Percentiles rank a stretch among this genome's conserved stretches.
Evolutionary conservation across 345 rosid species (phyloP).

Genomic region (Populus davidiana): DNA sequence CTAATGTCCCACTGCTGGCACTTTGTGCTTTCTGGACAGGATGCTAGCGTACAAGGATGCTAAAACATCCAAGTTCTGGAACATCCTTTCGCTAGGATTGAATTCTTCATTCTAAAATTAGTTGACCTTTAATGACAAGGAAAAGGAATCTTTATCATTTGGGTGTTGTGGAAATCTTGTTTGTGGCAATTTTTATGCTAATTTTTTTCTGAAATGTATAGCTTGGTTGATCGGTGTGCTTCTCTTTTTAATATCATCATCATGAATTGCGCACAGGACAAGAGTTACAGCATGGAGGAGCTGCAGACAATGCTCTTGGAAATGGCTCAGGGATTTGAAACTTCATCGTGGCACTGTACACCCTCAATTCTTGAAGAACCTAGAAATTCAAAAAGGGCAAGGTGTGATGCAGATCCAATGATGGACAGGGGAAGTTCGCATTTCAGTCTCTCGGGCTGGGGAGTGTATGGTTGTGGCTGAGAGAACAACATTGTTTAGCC

Average conservation of each 20-base stretch:
- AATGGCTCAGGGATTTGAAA: slow-evolving; percentile 39
- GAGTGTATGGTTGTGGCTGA: slow-evolving; percentile 16
- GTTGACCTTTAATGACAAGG: background rate
- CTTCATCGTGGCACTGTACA: slow-evolving; percentile 18
- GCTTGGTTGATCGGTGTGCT: background rate
- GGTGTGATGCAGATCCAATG: slow-evolving; percentile 17
- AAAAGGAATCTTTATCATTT: background rate
- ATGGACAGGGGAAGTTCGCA: background rate
- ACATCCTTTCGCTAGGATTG: background rate
- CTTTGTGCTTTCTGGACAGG: background rate
- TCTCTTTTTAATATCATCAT: background rate
- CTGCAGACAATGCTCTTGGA: slow-evolving; percentile 48
- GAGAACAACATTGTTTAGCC: background rate
- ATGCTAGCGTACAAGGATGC: too few species aligned
- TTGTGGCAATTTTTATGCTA: background rate
- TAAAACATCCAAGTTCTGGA: background rate
- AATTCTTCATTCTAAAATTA: accelerated
- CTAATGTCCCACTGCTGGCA: background rate
- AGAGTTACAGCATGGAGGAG: slow-evolving; percentile 44
- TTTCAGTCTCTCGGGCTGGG: slow-evolving; percentile 8
- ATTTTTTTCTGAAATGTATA: background rate
- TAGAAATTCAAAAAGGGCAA: slow-evolving; percentile 11
- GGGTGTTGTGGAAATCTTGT: background rate
- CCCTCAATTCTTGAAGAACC: slow-evolving; percentile 10
- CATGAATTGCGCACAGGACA: slow-evolving; percentile 24